Evolutionary conservation across 2,329 filamentous ascomycete genomes (phyloP), one percentile per base, ranked within the genome.

Genomic region (Sclerotinia spermophila): DNA sequence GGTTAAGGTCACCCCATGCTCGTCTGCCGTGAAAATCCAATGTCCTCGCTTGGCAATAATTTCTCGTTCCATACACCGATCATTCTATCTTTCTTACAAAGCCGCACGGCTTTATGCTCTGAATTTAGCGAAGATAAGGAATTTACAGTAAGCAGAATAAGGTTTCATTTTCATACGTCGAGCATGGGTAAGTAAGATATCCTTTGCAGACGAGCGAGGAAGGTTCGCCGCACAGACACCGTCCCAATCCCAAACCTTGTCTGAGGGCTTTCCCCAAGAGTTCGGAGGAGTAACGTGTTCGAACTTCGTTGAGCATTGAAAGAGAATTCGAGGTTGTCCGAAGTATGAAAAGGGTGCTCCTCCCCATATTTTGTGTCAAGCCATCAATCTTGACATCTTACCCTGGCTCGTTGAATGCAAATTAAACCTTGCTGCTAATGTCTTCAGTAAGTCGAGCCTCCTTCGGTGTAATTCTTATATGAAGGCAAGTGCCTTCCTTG

Each of bases 361-460:
- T 59, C 33, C n/a, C 27, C 55, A n/a, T 60, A 15, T 33, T 21
- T 51, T 38, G 40, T 59, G 38, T 17, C 48, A 27, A 15, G 17
- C 27, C 24, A 1, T 10, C 2, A 45, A 68, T 68, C 42, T 60
- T 60, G 42, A 38, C 19, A 68, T 51, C 33, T 51, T 35, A 48
- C 40, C 42, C 40, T 38, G 24, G 30, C 40, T 19, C 30, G n/a
- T 60, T 42, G 19, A 42, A 45, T 17, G 27, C 53, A 48, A 24
- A 30, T 58, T 27, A 30, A 30, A 24, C 24, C 27, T 30, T 60
- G 42, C 40, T 48, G 48, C 24, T 27, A 40, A 60, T 68, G 66
- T 68, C 42, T 68, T 48, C 44, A 45, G 66, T 68, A 59, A 48
- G 66, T 68, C 17, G 17, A 67, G 24, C 19, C 21, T 48, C 24